These are phyloP conservation scores for Boletus calvinii DNA, from an alignment of 1,284 basidiomycete genomes.

Conservation along the genomic window DNA sequence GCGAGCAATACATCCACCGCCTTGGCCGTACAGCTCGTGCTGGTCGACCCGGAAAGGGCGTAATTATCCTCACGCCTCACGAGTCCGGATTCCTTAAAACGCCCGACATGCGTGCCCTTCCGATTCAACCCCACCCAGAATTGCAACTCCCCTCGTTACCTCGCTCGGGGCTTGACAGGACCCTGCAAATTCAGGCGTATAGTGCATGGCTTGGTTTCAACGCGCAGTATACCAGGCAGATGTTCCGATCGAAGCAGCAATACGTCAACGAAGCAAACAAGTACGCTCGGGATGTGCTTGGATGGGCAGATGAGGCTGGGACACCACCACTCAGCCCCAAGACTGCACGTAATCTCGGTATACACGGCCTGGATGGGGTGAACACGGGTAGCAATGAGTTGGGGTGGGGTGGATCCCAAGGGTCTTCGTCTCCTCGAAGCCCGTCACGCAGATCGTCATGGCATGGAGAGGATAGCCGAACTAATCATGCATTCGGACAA, in stretches of 20 bases:
- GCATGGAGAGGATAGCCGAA: constrained; percentile 5
- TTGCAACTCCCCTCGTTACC: constrained; percentile 26
- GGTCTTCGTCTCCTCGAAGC: constrained; percentile 9
- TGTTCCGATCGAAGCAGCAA: constrained; percentile 43
- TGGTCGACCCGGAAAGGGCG: constrained; percentile 63
- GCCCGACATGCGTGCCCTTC: constrained; percentile 43
- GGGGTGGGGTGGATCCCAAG: constrained; percentile 2
- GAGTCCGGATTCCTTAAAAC: constrained; percentile 55
- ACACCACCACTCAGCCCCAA: constrained; percentile 48
- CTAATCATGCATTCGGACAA: background rate
- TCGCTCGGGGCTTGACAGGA: constrained; percentile 32
- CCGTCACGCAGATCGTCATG: constrained; percentile 15
- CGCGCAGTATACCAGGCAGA: constrained; percentile 41
- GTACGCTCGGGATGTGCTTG: constrained; percentile 44
- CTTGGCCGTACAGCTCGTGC: constrained; percentile 91
- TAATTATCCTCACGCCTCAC: constrained; percentile 54
- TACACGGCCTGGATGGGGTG: constrained; percentile 51
- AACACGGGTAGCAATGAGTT: constrained; percentile 23
- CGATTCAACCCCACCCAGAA: constrained; percentile 35
- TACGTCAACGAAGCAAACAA: constrained; percentile 46
- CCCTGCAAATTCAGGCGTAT: constrained; percentile 53
- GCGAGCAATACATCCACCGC: constrained; percentile 87
- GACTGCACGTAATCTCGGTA: constrained; percentile 60
- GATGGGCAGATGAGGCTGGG: constrained; percentile 37
- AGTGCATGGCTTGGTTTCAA: constrained; percentile 62